Conservation (phyloP, 345 rosid genomes). For the Gossypium herbaceum region DNA sequence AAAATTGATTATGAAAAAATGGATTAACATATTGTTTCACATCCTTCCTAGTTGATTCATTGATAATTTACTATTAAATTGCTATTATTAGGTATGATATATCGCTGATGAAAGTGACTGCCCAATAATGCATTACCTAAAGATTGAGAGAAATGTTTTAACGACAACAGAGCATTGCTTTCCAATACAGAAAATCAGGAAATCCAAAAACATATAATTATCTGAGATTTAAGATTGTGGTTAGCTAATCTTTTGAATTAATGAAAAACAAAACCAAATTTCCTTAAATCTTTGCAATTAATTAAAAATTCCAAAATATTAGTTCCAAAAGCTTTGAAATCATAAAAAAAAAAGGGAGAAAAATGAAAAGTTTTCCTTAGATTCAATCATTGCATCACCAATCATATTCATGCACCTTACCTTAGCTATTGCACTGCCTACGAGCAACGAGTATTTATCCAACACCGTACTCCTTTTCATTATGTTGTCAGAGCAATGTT, state of each 20-base stretch:
- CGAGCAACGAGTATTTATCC: background rate
- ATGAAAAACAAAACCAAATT: too few relatives aligned
- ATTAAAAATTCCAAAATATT: too few relatives aligned
- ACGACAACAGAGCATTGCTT: background rate
- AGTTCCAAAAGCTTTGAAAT: too few relatives aligned
- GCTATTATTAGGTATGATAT: background rate
- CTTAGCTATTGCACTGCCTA: background rate
- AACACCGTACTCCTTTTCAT: background rate
- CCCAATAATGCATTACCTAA: background rate
- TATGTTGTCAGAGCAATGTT: background rate
- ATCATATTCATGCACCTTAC: background rate
- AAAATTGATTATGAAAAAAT: background rate
- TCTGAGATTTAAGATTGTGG: too few relatives aligned
- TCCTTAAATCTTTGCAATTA: too few relatives aligned
- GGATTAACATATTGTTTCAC: background rate
- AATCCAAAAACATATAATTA: background rate
- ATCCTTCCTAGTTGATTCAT: background rate
- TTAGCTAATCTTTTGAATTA: too few relatives aligned
- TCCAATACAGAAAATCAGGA: background rate
- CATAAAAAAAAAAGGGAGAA: too few relatives aligned
- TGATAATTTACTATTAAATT: background rate
- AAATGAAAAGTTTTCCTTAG: too few relatives aligned
- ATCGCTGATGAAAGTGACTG: background rate
- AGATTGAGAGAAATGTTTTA: background rate
- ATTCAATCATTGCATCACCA: too few relatives aligned